These are phyloP conservation scores for Penicillium sp. DNA, from an alignment of 2,329 filamentous ascomycete species.

Conservation along the genomic window DNA sequence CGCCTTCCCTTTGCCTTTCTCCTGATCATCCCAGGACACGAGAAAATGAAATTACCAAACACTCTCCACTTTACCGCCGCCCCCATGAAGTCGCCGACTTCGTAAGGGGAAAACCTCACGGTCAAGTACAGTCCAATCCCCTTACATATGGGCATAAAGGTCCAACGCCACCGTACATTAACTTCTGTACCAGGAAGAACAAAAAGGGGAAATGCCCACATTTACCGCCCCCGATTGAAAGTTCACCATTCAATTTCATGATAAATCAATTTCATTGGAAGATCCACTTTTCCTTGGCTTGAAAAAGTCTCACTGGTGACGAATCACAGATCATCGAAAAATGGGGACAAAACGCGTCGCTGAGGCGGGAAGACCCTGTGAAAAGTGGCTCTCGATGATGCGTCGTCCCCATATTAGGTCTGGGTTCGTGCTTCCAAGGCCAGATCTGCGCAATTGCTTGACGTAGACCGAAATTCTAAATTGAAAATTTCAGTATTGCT, in stretches of 20 bases:
- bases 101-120: not conserved
- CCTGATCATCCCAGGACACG: not conserved
- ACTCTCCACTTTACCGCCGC: not conserved
- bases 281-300: not conserved
- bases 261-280: not conserved
- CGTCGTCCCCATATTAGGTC: not conserved
- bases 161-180: no score
- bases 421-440: not conserved
- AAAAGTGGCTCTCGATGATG: slow-evolving; percentile 4
- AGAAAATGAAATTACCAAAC: not conserved
- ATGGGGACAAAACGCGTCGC: slow-evolving; percentile 3
- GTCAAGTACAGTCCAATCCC: no score
- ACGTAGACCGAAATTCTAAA: not conserved
- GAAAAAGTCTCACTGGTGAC: not conserved
- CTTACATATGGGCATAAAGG: not conserved
- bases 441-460: not conserved
- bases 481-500: not conserved
- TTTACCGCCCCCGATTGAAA: not conserved
- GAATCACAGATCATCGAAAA: slow-evolving; percentile 4
- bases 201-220: not conserved
- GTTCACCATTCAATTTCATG: not conserved
- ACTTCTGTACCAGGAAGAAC: not conserved
- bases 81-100: not conserved
- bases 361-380: slow-evolving; percentile 3
- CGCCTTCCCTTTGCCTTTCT: not conserved